Base-by-base conservation (phyloP, 441 rosid genomes). In the Melastoma candidum region DNA sequence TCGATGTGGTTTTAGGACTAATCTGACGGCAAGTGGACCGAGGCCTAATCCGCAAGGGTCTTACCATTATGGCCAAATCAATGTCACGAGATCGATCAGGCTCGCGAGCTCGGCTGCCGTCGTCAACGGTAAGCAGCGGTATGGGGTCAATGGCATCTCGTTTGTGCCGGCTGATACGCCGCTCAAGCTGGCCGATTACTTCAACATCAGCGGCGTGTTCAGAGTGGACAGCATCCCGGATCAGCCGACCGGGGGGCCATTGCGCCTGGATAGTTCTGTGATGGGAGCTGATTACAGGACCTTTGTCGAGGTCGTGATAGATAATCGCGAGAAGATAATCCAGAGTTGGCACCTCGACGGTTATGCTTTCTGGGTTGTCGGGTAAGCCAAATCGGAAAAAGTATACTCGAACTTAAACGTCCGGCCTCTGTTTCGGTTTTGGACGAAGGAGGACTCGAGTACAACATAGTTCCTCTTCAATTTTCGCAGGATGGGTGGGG, bases 31-130 rank as follows among this genome's bases (percentile, higher is more conserved):
- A 5, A 78, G 85, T 3, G 92, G 92, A 24, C 87, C 87, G 13
- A 77, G 87, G 61, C 87, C 85, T 0, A 84, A 81, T 41, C 92
- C 87, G 11, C 92, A 84, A 3, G 92, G 92, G 4, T 84, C 87
- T 12, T 81, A 84, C 76, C 87, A 81, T 59, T 84, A 84, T 49
- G 85, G 92, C 27, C 64, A 22, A 13, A 66, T 81, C 43, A 81
- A 79, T 57, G 59, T 74, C 12, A 63, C 77, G 4, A 71, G 75
- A 57, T 77, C 83, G 3, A 54, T 84, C 53, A 74, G 64, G 75
- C 71, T 84, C 26, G 76, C 52, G 26, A 84, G 71, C 73, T 70
- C 80, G 24, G 80, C 80, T 12, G 74, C 44, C 13, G 72, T 50
- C 39, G 74, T 81, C 43, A 63, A 66, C 6, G 64, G 66, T 26